A percentile compares a stretch with the other conserved stretches of the same genome.
phyloP scores from a whole-genome alignment of 805 yeast genomes.

The Zygosaccharomyces lentus region DNA sequence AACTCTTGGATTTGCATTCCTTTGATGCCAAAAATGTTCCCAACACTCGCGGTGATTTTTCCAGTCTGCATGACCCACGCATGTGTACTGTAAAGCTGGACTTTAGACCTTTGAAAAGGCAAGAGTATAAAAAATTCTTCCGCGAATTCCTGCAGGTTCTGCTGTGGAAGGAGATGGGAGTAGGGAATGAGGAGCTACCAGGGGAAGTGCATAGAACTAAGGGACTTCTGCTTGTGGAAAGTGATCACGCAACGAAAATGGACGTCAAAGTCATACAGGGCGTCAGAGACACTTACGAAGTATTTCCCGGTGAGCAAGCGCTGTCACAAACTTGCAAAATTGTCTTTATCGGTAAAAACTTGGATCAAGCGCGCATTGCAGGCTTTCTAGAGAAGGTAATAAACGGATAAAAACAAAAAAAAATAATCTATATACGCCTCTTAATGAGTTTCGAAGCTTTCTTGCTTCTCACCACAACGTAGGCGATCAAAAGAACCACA shows the following conservation, averaged over 20 bases:
- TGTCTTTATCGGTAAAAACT: slow-evolving; percentile 70
- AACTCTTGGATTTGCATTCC: slow-evolving; percentile 74
- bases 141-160: slow-evolving; percentile 56
- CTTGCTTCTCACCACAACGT: slow-evolving; percentile 16
- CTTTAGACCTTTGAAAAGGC: slow-evolving; percentile 39
- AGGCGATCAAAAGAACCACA: slow-evolving; percentile 11
- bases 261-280: slow-evolving; percentile 73
- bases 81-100: slow-evolving; percentile 51
- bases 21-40: slow-evolving; percentile 46
- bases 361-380: slow-evolving; percentile 38
- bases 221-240: slow-evolving; percentile 56
- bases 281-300: slow-evolving; percentile 87
- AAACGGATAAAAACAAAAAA: background rate
- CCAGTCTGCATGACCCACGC: slow-evolving; percentile 45
- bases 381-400: slow-evolving; percentile 18
- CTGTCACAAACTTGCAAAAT: slow-evolving; percentile 47
- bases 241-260: slow-evolving; percentile 22
- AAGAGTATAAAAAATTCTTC: slow-evolving; percentile 46
- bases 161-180: slow-evolving; percentile 61
- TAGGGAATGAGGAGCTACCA: slow-evolving; percentile 35
- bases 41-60: background rate
- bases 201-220: slow-evolving; percentile 77
- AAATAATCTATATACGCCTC: background rate
- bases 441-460: slow-evolving; percentile 1
- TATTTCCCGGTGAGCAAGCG: slow-evolving; percentile 43